Evolutionary conservation across 345 rosid genomes (phyloP).

Genomic region (Citrus cavaleriei): DNA sequence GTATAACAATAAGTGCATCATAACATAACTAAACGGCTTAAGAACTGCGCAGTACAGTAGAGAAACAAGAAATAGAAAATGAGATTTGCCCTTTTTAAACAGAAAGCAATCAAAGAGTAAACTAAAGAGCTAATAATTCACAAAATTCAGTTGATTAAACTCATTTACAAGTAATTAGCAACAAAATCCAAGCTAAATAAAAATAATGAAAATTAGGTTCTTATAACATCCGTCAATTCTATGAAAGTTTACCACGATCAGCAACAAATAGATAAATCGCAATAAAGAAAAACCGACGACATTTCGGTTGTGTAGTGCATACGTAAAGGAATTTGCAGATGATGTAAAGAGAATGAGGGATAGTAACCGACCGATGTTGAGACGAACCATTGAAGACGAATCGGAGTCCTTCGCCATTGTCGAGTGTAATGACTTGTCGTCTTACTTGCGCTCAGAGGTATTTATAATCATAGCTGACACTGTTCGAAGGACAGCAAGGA

Average conservation of each 20-base stretch:
- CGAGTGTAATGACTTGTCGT: not conserved
- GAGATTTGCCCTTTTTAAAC: not conserved
- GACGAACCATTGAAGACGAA: conserved; percentile 61
- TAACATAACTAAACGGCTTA: not conserved
- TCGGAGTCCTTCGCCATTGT: conserved; percentile 32
- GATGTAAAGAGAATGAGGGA: not conserved
- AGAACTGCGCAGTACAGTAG: too few relatives aligned
- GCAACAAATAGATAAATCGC: not conserved
- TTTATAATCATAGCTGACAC: not conserved
- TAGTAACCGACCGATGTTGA: conserved; percentile 59
- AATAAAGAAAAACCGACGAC: not conserved
- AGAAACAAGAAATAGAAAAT: not conserved
- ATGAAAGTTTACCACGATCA: not conserved
- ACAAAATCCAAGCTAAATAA: conserved; percentile 1
- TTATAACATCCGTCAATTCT: not conserved
- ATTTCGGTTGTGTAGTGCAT: not conserved
- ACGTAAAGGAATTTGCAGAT: not conserved
- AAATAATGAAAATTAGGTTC: not conserved
- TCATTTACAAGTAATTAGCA: not conserved
- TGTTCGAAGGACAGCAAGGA: not conserved
- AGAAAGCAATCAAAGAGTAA: not conserved
- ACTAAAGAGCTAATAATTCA: not conserved
- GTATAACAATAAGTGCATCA: not conserved
- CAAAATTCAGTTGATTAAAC: not conserved
- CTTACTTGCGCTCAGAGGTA: too few relatives aligned